phyloP scores from a whole-genome alignment of 768 basidiomycete genomes.

The Clavulina sp. region DNA sequence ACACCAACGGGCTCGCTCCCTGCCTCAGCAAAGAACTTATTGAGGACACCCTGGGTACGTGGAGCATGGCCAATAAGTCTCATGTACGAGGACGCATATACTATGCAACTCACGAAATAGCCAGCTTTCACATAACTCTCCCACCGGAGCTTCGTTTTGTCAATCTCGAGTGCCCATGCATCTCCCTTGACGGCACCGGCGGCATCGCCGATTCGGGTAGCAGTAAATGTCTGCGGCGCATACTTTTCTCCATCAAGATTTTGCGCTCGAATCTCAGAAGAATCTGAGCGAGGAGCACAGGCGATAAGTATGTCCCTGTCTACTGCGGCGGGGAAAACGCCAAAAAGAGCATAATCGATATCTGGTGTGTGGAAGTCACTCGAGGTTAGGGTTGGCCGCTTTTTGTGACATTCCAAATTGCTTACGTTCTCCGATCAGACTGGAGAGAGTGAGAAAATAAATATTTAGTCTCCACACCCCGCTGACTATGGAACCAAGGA shows the following conservation, averaged over 20 bases:
- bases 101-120: slow-evolving; percentile 41
- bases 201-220: slow-evolving; percentile 20
- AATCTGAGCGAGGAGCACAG: slow-evolving; percentile 30
- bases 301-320: slow-evolving; percentile 75
- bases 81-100: background rate
- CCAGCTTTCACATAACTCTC: slow-evolving; percentile 80
- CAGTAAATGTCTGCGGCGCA: slow-evolving; percentile 38
- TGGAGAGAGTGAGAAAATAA: background rate
- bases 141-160: slow-evolving; percentile 54
- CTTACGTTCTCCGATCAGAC: slow-evolving; percentile 40
- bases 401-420: too few species aligned
- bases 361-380: too few species aligned
- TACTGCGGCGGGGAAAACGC: slow-evolving; percentile 70
- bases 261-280: slow-evolving; percentile 22
- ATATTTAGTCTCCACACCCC: too few species aligned
- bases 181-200: background rate
- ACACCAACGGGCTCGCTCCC: slow-evolving; percentile 32
- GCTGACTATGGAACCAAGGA: background rate
- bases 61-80: background rate
- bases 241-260: slow-evolving; percentile 33
- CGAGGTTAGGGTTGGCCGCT: too few species aligned
- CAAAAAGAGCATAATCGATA: slow-evolving; percentile 71
- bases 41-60: slow-evolving; percentile 40
- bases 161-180: slow-evolving; percentile 58
- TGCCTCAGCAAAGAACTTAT: slow-evolving; percentile 32